These are phyloP conservation scores for Neurospora sp. DNA, from an alignment of 495 filamentous ascomycete species.

Conservation along the genomic window DNA sequence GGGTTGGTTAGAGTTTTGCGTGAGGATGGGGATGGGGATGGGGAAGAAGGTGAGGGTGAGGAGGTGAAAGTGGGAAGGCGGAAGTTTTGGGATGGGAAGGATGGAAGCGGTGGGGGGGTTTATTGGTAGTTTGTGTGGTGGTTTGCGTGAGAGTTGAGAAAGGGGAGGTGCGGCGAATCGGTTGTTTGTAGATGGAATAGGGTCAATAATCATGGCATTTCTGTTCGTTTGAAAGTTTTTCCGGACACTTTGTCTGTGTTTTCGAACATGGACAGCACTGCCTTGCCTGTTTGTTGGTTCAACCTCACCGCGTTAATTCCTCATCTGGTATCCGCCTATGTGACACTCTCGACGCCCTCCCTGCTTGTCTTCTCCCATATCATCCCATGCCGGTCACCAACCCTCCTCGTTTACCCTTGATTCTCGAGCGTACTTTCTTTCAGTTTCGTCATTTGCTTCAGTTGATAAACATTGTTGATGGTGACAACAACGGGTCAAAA, in stretches of 20 bases:
- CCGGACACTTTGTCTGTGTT: not conserved
- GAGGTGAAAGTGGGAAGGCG: slow-evolving; percentile 11
- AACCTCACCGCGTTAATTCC: not conserved
- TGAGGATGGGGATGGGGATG: slow-evolving; percentile 13
- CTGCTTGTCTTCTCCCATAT: not conserved
- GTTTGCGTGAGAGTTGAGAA: not conserved
- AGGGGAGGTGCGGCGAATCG: not conserved
- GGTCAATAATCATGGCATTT: not conserved
- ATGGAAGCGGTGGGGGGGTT: slow-evolving; percentile 31
- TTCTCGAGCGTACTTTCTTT: not conserved
- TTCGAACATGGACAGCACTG: not conserved
- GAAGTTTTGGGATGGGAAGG: slow-evolving; percentile 32
- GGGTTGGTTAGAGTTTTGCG: slow-evolving; percentile 53
- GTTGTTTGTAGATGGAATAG: not conserved
- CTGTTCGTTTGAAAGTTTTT: not conserved
- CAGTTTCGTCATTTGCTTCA: not conserved
- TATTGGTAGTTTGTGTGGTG: slow-evolving; percentile 26
- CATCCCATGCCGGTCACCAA: not conserved
- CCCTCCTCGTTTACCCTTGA: not conserved
- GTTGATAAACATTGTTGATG: not conserved
- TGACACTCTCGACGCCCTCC: not conserved
- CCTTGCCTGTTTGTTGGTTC: not conserved
- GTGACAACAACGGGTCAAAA: not conserved
- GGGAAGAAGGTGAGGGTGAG: slow-evolving; percentile 6
- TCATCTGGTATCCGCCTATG: not conserved